Base-by-base conservation (phyloP, 192 early-diverging fungal species). In the Coemansia javaensis region DNA sequence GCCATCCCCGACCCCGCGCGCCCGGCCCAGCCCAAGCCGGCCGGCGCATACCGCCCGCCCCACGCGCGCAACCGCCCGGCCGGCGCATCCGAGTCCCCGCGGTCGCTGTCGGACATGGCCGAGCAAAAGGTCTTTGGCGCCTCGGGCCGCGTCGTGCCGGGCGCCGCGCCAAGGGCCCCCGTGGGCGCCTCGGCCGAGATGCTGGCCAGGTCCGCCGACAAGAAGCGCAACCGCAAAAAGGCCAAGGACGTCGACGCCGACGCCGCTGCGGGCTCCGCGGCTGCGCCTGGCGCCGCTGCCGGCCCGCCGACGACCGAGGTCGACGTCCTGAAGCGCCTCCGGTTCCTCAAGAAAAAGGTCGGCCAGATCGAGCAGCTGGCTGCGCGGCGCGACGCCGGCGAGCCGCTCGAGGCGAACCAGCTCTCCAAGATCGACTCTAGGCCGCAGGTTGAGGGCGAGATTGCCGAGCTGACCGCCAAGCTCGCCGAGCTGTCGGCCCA, bases 311-410 rank as follows among this genome's bases (percentile, higher is more conserved):
- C 14, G 3, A 49, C 49, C 8, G 66, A 53, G 38, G 53, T 82
- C 7, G 92, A 93, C 41, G 76, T 79, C 14, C 82, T 93, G 42
- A 99, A 96, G 79, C 88, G 87, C 63, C 77, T 93, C 49, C 84
- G 91, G 38, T 80, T 76, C 24, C 63, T 97, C 15, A 84, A 88
- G 42, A 99, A 96, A 77, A 99, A 97, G 69, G 59, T 97, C 39
- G 83, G 84, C 53, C 87, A 91, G 69, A 97, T 99, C 65, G 75
- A 75, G 28, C 87, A 87, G 35, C 78, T 99, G 33, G 91, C 88
- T 57, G 81, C 82, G 32, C 85, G 82, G 51, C 79, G 84, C 55
- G 77, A 76, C 18, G 78, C 76, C 13, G 94, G 94, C 22, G 89
- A 90, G 40, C 72, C 59, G 14, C 71, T 99, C 7, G 93, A 93